Conservation (phyloP, 2,329 filamentous ascomycete genomes). For the Aspergillus sp. region DNA sequence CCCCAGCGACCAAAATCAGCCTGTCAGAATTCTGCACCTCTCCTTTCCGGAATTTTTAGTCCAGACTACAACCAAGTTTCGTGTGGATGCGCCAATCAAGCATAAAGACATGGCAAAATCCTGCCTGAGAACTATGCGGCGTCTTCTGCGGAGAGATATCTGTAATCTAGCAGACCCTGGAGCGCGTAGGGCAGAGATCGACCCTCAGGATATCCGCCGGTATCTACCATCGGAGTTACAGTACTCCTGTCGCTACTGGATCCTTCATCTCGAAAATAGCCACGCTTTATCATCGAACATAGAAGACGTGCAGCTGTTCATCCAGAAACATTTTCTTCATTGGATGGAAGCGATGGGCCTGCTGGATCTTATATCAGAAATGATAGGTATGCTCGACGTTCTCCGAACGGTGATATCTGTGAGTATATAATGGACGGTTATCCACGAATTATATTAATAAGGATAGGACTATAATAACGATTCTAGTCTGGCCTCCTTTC, state of each 20-base stretch:
- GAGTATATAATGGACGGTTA: slow-evolving; percentile 11
- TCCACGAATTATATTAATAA: neutral
- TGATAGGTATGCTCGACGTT: slow-evolving; percentile 12
- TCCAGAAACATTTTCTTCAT: slow-evolving; percentile 7
- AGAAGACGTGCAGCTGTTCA: slow-evolving; percentile 1
- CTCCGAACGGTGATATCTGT: too few species aligned
- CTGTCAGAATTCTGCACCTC: slow-evolving; percentile 21
- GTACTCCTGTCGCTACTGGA: slow-evolving; percentile 12
- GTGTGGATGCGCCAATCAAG: slow-evolving; percentile 30
- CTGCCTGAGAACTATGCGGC: slow-evolving; percentile 22
- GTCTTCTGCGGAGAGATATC: neutral
- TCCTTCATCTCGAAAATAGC: slow-evolving; percentile 11
- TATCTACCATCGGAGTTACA: slow-evolving; percentile 9
- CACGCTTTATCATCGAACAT: neutral
- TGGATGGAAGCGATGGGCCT: slow-evolving; percentile 8
- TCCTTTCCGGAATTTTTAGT: slow-evolving; percentile 34
- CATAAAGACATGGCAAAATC: slow-evolving; percentile 25
- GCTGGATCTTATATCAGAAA: neutral
- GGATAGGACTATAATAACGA: neutral
- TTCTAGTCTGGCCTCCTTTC: slow-evolving; percentile 18
- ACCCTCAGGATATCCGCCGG: neutral
- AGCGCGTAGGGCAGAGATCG: neutral
- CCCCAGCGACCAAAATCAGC: slow-evolving; percentile 7
- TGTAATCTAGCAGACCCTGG: neutral
- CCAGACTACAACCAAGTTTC: slow-evolving; percentile 9